A percentile compares a stretch with the other conserved stretches of the same genome.
phyloP scores from a whole-genome alignment of 2,329 filamentous ascomycete species.

The Leptographium lundbergii region DNA sequence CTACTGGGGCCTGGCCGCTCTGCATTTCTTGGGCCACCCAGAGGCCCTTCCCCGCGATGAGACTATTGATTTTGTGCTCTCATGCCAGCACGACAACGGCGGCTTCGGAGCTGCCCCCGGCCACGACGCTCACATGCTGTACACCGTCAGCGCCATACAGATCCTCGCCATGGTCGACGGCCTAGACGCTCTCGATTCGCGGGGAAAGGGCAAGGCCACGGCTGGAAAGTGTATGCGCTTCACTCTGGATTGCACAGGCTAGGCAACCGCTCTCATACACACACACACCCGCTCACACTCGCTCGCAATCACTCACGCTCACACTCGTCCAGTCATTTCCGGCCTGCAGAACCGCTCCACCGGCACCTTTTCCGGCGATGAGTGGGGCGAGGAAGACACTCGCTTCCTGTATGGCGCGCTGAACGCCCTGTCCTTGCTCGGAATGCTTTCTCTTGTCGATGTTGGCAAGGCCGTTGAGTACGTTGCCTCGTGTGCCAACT shows the following conservation, averaged over 20 bases:
- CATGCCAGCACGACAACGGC: constrained; percentile 79
- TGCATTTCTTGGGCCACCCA: constrained; percentile 72
- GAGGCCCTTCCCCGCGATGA: constrained; percentile 69
- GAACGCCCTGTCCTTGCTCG: constrained; percentile 77
- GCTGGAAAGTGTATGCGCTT: constrained; percentile 63
- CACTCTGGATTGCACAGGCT: neutral
- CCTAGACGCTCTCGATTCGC: constrained; percentile 65
- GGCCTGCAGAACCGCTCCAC: constrained; percentile 65
- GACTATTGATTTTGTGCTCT: constrained; percentile 85
- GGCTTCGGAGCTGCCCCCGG: constrained; percentile 90
- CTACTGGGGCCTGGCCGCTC: constrained; percentile 87
- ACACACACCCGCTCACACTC: neutral
- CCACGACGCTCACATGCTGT: constrained; percentile 92
- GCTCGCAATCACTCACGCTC: neutral
- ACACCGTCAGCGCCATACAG: constrained; percentile 90
- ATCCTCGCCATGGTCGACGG: constrained; percentile 80
- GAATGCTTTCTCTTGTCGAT: constrained; percentile 60
- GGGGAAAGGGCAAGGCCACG: constrained; percentile 54
- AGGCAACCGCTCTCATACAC: neutral
- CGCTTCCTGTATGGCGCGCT: constrained; percentile 86
- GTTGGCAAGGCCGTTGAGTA: constrained; percentile 69
- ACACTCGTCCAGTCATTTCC: constrained; percentile 50
- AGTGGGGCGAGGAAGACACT: constrained; percentile 94
- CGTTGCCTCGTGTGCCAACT: constrained; percentile 74
- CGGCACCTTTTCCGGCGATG: constrained; percentile 84